Evolutionary conservation across 169 alveolate genomes (phyloP), one percentile per base, ranked within the genome.

Genomic region (Cryptosporidium andersoni): DNA sequence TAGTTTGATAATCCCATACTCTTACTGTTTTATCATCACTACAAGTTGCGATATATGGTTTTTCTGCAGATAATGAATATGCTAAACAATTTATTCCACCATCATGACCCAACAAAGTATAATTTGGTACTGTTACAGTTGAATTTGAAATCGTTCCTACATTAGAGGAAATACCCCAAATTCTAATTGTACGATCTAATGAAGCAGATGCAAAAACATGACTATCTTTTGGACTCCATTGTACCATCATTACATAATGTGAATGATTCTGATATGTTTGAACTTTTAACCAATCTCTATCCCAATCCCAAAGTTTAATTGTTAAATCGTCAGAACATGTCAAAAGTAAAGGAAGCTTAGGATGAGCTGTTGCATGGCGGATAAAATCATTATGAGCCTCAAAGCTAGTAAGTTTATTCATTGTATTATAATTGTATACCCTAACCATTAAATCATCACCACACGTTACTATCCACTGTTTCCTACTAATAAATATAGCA

Each of bases 381-480:
- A 98, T 96, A 91, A 95, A 98, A 91, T 98, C 99, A 16, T 93
- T 92, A 91, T 98, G 99, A 4, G 98, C 99, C 81, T 95, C 98
- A 62, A 95, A 92, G 40, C 93, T 91, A 66, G 95, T 94, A 8
- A 97, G 92, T 82, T 96, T 96, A 89, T 98, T 99, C 92, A 96
- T 92, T 12, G 99, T 96, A 91, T 97, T 96, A 90, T 97, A 96
- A 92, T 97, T 97, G 92, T 93, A 98, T 8, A 96, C 98, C 60
- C 98, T 91, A 12, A 98, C 91, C 80, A 91, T 81, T 90, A 91
- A 91, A 81, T 96, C 99, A 89, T 98, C 99, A 4, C 96, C 99
- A 40, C 97, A 94, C 16, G 93, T 65, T 37, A 93, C 82, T 51
- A 96, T 95, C 98, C 99, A 96, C 64, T 96, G 97, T 81, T 96